phyloP scores from a whole-genome alignment of 2,329 filamentous ascomycete genomes.

The Botrytis galanthina region DNA sequence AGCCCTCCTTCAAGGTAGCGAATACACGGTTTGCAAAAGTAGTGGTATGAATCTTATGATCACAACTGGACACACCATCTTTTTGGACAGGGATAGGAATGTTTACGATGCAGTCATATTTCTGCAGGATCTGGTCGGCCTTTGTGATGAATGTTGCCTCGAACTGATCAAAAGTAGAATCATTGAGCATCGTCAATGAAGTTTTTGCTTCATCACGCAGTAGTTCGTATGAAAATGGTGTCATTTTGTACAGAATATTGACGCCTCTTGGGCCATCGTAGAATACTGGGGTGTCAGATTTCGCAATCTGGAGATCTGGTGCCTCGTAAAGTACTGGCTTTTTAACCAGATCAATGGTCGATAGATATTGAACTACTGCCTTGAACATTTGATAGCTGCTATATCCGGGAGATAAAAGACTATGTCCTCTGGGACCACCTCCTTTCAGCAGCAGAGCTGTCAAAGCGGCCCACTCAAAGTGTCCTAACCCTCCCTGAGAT shows the following conservation, averaged over 20 bases:
- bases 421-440: slow-evolving; percentile 69
- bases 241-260: slow-evolving; percentile 91
- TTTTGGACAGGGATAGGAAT: slow-evolving; percentile 25
- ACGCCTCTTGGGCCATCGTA: slow-evolving; percentile 73
- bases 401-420: slow-evolving; percentile 73
- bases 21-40: slow-evolving; percentile 57
- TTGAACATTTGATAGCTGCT: slow-evolving; percentile 95
- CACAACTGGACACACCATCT: slow-evolving; percentile 24
- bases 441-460: slow-evolving; percentile 76
- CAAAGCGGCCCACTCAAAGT: slow-evolving; percentile 85
- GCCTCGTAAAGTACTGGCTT: slow-evolving; percentile 57
- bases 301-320: slow-evolving; percentile 43
- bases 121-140: slow-evolving; percentile 52
- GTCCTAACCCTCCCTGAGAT: slow-evolving; percentile 81
- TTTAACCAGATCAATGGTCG: slow-evolving; percentile 67
- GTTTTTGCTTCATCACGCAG: slow-evolving; percentile 72
- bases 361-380: slow-evolving; percentile 83
- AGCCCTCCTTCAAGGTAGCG: slow-evolving; percentile 63
- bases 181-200: slow-evolving; percentile 72
- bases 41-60: slow-evolving; percentile 32
- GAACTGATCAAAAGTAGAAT: slow-evolving; percentile 75
- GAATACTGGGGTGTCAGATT: slow-evolving; percentile 61
- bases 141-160: slow-evolving; percentile 76
- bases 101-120: slow-evolving; percentile 51
- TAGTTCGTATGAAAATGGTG: slow-evolving; percentile 72